Base-by-base conservation (phyloP, 73 alveolate genomes). In the Uronychia setigera region DNA sequence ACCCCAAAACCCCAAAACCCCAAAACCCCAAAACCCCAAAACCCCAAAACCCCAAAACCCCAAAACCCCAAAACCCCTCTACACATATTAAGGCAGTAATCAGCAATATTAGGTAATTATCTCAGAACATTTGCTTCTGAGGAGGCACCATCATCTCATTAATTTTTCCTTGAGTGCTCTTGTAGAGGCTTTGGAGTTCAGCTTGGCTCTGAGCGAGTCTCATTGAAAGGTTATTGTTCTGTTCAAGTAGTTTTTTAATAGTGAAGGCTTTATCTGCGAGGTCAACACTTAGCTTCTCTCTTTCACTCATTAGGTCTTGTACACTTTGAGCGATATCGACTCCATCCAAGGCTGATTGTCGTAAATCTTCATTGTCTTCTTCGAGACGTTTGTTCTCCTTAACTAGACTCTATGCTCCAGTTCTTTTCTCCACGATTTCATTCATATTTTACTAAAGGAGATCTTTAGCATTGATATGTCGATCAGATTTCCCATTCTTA, bases 231-330 rank as follows among this genome's bases (percentile, higher is more conserved):
- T 74, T 58, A 32, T 76, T 77, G 33, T 86, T 86, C 30, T 86
- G 86, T 60, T 86, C 92, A 0, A 86, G 80, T n/a, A 86, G 84
- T 32, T 80, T 86, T 30, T 85, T 78, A 1, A 86, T 86, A 0
- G 88, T 86, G 30, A 74, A 60, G 0, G 92, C 92, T 60, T 86
- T 86, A 34, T 86, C 92, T 1, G 92, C 92, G 1, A 86, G 83
- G 58, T 86, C 92, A 14, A 86, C 88, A 32, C 88, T 86, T 1
- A 86, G 77, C 46, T 60, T 80, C 35, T 86, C 92, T 32, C 92
- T 78, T 25, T 86, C 92, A 1, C 88, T 46, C 14, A 57, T 60
- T 31, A 86, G 46, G 13, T 79, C 92, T 35, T 78, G 83, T 0
- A 86, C 82, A 25, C 27, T 30, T 74, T 86, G 74, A 14, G 92